Evolutionary conservation across 139 green algal genomes (phyloP).

Genomic region (Picochlorum sp.): DNA sequence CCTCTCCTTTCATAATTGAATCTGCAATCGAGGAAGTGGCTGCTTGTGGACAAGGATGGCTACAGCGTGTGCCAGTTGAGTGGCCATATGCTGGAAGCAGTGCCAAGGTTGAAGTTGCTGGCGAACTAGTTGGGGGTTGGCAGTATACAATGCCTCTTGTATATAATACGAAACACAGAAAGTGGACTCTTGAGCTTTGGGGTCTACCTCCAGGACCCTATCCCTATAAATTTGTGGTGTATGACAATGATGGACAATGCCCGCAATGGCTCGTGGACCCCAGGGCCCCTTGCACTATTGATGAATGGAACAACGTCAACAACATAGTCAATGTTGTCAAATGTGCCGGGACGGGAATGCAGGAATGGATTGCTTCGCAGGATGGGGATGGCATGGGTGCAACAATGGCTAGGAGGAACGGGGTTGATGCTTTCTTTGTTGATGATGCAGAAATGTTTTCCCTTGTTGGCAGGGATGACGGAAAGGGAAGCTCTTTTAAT

Average conservation of each 20-base stretch:
- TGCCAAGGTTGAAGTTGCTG: slow-evolving; percentile 45
- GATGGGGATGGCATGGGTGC: slow-evolving; percentile 73
- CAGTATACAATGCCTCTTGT: slow-evolving; percentile 29
- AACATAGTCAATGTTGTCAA: slow-evolving; percentile 65
- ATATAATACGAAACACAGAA: slow-evolving; percentile 14
- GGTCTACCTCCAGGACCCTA: slow-evolving; percentile 52
- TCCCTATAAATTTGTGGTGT: slow-evolving; percentile 73
- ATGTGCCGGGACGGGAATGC: slow-evolving; percentile 38
- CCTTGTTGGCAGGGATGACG: neutral
- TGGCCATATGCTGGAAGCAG: slow-evolving; percentile 60
- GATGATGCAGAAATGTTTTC: neutral
- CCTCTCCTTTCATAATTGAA: slow-evolving; percentile 18
- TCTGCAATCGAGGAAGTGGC: slow-evolving; percentile 33
- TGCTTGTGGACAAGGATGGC: slow-evolving; percentile 20
- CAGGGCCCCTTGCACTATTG: no score
- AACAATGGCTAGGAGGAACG: slow-evolving; percentile 3
- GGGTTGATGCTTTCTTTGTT: neutral
- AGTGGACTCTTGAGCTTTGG: slow-evolving; percentile 23
- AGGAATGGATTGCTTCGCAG: slow-evolving; percentile 23
- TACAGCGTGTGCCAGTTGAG: slow-evolving; percentile 24
- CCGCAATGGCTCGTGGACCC: no score
- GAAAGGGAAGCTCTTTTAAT: neutral
- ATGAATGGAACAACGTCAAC: no score
- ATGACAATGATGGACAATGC: no score
- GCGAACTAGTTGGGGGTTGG: slow-evolving; percentile 65